Conservation (phyloP, 2,329 filamentous ascomycete species). For the Emergomyces pasteurianus region DNA sequence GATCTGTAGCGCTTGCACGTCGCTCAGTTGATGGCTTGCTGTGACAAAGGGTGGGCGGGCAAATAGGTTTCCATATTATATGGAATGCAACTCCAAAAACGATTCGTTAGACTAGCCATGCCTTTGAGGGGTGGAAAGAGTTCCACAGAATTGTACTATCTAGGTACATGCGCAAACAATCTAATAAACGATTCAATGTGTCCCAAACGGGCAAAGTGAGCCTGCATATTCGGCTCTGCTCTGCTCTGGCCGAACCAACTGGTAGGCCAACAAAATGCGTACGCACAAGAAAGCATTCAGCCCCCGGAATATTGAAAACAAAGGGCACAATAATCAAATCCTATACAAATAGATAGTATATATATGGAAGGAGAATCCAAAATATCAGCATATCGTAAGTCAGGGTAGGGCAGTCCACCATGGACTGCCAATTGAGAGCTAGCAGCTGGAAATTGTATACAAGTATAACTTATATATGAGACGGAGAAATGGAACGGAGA, state of each 20-base stretch:
- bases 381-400: not conserved
- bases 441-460: not conserved
- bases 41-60: not conserved
- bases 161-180: not conserved
- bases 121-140: not conserved
- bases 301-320: not conserved
- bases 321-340: not conserved
- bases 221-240: not conserved
- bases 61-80: not conserved
- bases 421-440: not conserved
- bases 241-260: not conserved
- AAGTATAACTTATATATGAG: not conserved
- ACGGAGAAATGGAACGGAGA: no score
- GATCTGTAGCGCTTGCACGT: not conserved
- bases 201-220: not conserved
- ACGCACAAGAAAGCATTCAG: not conserved
- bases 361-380: not conserved
- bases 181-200: not conserved
- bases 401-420: not conserved
- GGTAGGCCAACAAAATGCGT: not conserved
- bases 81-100: not conserved
- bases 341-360: not conserved
- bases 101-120: not conserved
- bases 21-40: not conserved
- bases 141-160: not conserved